These are phyloP conservation scores for Xylaria intraflava DNA, from an alignment of 495 filamentous ascomycete genomes.

Conservation along the genomic window DNA sequence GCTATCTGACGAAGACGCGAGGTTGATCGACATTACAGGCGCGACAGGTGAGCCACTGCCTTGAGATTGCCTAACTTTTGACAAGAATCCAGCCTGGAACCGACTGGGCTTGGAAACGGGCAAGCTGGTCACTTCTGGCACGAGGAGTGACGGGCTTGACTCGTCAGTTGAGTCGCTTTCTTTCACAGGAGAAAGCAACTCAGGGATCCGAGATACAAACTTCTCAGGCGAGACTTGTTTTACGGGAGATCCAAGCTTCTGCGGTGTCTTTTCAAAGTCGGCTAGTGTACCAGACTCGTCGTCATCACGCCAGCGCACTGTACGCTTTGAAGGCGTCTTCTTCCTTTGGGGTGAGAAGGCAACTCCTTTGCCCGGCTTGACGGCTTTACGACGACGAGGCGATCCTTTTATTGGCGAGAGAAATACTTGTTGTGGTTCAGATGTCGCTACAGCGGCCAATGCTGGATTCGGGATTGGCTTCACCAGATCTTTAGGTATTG, in stretches of 20 bases:
- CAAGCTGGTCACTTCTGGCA: slow-evolving; percentile 35
- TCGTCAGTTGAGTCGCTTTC: slow-evolving; percentile 39
- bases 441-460: slow-evolving; percentile 31
- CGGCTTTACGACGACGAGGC: slow-evolving; percentile 66
- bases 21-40: slow-evolving; percentile 56
- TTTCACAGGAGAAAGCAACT: slow-evolving; percentile 37
- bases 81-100: slow-evolving; percentile 87
- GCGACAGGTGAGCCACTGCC: slow-evolving; percentile 57
- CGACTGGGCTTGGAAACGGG: slow-evolving; percentile 58
- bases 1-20: slow-evolving; percentile 51
- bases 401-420: slow-evolving; percentile 60
- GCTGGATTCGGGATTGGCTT: slow-evolving; percentile 32
- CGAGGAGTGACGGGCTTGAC: slow-evolving; percentile 53
- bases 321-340: slow-evolving; percentile 62
- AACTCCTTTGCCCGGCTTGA: slow-evolving; percentile 65
- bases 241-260: slow-evolving; percentile 51
- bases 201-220: slow-evolving; percentile 19
- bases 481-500: slow-evolving; percentile 22
- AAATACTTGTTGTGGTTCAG: slow-evolving; percentile 32
- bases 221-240: slow-evolving; percentile 39
- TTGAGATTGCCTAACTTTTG: slow-evolving; percentile 47
- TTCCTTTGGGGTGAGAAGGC: slow-evolving; percentile 77
- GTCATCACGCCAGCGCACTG: slow-evolving; percentile 91
- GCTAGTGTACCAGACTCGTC: slow-evolving; percentile 73
- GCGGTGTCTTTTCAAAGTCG: slow-evolving; percentile 83